Base-by-base conservation (phyloP, 805 yeast species). In the Maudiozyma serrabonitensis region DNA sequence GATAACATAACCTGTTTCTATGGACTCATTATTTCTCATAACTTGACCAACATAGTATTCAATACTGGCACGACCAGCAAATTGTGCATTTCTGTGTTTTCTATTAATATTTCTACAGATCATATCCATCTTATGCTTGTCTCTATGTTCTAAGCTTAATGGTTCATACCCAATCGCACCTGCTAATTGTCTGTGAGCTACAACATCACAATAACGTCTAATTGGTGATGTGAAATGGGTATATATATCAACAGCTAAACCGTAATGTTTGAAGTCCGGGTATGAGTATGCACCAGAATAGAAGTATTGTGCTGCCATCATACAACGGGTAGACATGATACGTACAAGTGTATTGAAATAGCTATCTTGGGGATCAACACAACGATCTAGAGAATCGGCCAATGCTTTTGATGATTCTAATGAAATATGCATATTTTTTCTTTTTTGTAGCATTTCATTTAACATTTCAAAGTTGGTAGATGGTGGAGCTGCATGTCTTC, bases 291-390 rank as follows among this genome's bases (percentile, higher is more conserved):
- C 81, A 8, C 99, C 98, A 0, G 96, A 80, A 11, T 95, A 82
- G 71, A 93, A 93, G 64, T 93, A 93, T 64, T 91, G 97, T 1
- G 99, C 99, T 1, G 99, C 96, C 85, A 89, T 87, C 99, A 93
- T 93, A 69, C 98, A 91, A 60, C 99, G 78, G 0, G 99, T 93
- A 7, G 97, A 93, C 95, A 93, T 84, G 56, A 93, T 93, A 67
- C 99, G 82, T 6, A 91, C 75, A 58, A 93, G 74, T 0, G 97
- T 93, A 68, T 93, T 93, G 76, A 93, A 88, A 63, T 87, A 93
- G 6, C 90, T 84, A 66, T 93, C 98, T 0, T 78, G 62, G 23
- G 82, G 78, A 66, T 91, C 98, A 34, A 71, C 79, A 68, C 96
- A 88, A 50, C 87, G 75, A 64, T 93, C 99, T 46, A 93, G 73